phyloP scores from a whole-genome alignment of 371 early-diverging fungal species.

The Mortierella sp. region DNA sequence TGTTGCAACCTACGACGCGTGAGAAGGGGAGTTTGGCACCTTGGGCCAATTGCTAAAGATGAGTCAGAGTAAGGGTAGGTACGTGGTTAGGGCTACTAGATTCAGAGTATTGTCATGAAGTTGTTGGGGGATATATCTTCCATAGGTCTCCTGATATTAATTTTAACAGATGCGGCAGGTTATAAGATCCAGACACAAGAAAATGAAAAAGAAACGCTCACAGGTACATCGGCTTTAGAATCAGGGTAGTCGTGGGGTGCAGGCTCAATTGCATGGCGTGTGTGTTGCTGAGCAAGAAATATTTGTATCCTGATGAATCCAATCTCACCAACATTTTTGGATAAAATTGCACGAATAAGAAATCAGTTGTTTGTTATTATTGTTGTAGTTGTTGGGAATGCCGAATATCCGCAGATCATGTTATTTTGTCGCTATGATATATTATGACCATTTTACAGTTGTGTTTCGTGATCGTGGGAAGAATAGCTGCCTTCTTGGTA shows the following conservation, averaged over 20 bases:
- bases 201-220: not conserved
- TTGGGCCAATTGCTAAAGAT: conserved; percentile 61
- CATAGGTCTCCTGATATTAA: too few relatives aligned
- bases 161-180: too few relatives aligned
- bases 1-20: conserved; percentile 91
- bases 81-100: not conserved
- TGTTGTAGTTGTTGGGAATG: conserved; percentile 8
- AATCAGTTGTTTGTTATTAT: not conserved
- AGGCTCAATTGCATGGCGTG: not conserved
- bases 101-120: not conserved
- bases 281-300: too few relatives aligned
- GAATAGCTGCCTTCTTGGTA: conserved; percentile 8
- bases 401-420: conserved; percentile 1
- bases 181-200: not conserved
- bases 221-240: not conserved
- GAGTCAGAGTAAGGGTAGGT: too few relatives aligned
- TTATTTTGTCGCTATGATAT: not conserved
- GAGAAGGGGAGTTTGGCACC: conserved; percentile 77
- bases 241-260: not conserved
- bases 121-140: too few relatives aligned
- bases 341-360: not conserved
- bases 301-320: too few relatives aligned
- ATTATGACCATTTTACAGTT: not conserved
- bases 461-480: conserved; percentile 51
- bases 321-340: not conserved